Percentiles rank a stretch among this genome's conserved stretches.
These are phyloP conservation scores for Nadsonia commutata DNA, from an alignment of 1,139 yeast genomes.

Conservation along the genomic window DNA sequence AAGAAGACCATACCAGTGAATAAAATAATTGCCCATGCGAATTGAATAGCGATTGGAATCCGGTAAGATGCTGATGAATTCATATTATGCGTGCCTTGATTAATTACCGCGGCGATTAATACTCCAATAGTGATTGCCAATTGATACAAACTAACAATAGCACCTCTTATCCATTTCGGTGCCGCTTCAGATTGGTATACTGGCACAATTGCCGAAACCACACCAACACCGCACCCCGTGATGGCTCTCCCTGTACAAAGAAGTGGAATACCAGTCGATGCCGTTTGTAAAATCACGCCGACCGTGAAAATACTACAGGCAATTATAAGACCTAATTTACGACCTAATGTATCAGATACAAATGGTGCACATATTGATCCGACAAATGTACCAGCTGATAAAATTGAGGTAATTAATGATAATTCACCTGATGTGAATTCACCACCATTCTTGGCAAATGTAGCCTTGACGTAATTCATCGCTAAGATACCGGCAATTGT, in stretches of 20 bases:
- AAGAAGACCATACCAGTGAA: conserved; percentile 35
- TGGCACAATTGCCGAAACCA: conserved; percentile 44
- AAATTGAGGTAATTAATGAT: conserved; percentile 40
- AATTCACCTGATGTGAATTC: conserved; percentile 40
- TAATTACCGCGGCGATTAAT: conserved; percentile 46
- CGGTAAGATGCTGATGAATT: conserved; percentile 38
- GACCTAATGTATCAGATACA: conserved; percentile 42
- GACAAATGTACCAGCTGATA: conserved; percentile 43
- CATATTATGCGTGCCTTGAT: conserved; percentile 38
- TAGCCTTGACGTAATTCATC: conserved; percentile 33
- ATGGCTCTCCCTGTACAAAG: conserved; percentile 22
- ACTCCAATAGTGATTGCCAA: conserved; percentile 51
- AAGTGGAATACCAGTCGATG: conserved; percentile 11
- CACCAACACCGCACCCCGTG: conserved; percentile 49
- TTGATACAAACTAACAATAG: conserved; percentile 43
- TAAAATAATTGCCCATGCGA: conserved; percentile 43
- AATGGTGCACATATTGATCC: conserved; percentile 45
- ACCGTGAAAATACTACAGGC: conserved; percentile 36
- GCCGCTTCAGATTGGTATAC: conserved; percentile 33
- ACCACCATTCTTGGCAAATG: conserved; percentile 23
- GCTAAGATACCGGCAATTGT: conserved; percentile 43
- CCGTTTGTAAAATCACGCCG: conserved; percentile 34
- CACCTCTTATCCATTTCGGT: neutral
- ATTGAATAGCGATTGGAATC: conserved; percentile 55
- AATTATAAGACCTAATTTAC: conserved; percentile 40